These are phyloP conservation scores for Calvatia gigantea DNA, from an alignment of 768 basidiomycete species.

Conservation along the genomic window DNA sequence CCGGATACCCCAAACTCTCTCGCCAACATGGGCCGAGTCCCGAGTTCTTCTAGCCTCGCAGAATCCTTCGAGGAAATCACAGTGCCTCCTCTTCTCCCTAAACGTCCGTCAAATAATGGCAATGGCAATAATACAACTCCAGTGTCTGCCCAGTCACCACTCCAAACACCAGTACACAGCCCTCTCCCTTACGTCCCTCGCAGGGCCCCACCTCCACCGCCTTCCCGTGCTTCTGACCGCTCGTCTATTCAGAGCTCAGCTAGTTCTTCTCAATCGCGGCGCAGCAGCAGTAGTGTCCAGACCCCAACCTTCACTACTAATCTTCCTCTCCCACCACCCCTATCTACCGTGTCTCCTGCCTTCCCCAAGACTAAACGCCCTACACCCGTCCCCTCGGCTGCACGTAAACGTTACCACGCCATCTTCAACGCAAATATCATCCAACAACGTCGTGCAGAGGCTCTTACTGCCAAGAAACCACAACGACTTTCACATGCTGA, in stretches of 20 bases:
- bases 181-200: slow-evolving; percentile 33
- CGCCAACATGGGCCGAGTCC: slow-evolving; percentile 36
- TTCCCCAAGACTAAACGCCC: slow-evolving; percentile 41
- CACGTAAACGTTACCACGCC: slow-evolving; percentile 61
- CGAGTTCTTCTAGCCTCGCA: slow-evolving; percentile 52
- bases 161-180: slow-evolving; percentile 28
- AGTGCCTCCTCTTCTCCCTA: slow-evolving; percentile 45
- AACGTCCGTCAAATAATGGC: slow-evolving; percentile 35
- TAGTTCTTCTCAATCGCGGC: slow-evolving; percentile 23
- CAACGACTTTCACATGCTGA: slow-evolving; percentile 30
- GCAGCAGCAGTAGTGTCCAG: slow-evolving; percentile 21
- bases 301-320: slow-evolving; percentile 15
- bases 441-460: slow-evolving; percentile 41
- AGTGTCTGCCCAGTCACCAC: slow-evolving; percentile 28
- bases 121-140: slow-evolving; percentile 19
- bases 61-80: slow-evolving; percentile 76
- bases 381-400: slow-evolving; percentile 64
- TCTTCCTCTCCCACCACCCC: slow-evolving; percentile 16
- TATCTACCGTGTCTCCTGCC: slow-evolving; percentile 12
- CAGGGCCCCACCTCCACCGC: slow-evolving; percentile 38
- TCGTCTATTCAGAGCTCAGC: slow-evolving; percentile 57
- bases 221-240: slow-evolving; percentile 56
- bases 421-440: slow-evolving; percentile 62
- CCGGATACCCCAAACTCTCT: slow-evolving; percentile 39
- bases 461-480: slow-evolving; percentile 6